Base-by-base conservation (phyloP, 2,329 filamentous ascomycete species). In the Beauveria australis region DNA sequence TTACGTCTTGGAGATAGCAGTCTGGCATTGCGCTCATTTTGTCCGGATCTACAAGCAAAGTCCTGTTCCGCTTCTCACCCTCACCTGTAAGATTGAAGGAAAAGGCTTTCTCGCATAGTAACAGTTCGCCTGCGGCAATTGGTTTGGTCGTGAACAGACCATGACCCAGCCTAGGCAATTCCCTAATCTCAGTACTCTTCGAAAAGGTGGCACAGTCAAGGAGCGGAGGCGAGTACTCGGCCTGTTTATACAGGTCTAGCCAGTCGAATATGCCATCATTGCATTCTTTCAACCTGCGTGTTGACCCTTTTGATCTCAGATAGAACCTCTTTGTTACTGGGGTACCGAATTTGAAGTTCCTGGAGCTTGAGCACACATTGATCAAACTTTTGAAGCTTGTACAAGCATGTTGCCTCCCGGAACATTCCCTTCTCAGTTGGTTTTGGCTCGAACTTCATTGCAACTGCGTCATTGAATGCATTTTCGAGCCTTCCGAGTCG, bases 91-190 rank as follows among this genome's bases (percentile, higher is more conserved):
- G 18, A 33, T 43, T 37, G 43, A 47, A 56, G 18, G 43, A n/a
- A 16, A 57, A 57, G 5, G 54, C 54, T 18, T 57, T 57, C 14
- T 57, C 54, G 26, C 54, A 57, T 7, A 57, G 6, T 12, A 57
- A 19, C 9, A 49, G 19, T 19, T 48, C 54, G n/a, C 54, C 54
- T 10, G 30, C 44, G n/a, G 19, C n/a, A 12, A 57, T 28, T 6
- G 44, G 8, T 19, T 47, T 48, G 19, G n/a, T 43, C 14, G 33
- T 51, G 18, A 59, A 51, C 9, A 59, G 19, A 3, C 47, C 55
- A 8, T 37, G 46, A 2, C 37, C 30, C 7, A 30, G 19, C 18
- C 47, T 47, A 3, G 55, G 55, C 1, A 47, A 59, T 12, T 19
- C 3, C 2, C 22, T 33, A 2, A 51, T 18, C 24, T 52, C 46